Evolutionary conservation across 164 flowering plant genomes (phyloP).

Genomic region (Aristolochia contorta): DNA sequence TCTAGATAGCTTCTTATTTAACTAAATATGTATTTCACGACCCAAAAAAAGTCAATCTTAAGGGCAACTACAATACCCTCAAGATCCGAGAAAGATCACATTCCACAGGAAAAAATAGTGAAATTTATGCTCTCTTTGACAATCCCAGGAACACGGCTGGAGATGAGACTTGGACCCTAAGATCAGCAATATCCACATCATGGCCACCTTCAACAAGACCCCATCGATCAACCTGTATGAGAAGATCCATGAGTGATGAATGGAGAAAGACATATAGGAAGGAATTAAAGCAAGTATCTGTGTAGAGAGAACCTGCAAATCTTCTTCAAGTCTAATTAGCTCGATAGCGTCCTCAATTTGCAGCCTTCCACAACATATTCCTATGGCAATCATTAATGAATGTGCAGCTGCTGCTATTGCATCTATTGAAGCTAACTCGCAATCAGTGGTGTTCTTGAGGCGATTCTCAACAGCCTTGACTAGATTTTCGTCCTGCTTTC

Average conservation of each 20-base stretch:
- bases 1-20: too few species aligned
- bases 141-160: conserved; percentile 80
- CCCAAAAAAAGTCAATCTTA: too few species aligned
- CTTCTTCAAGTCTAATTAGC: conserved; percentile 89
- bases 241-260: not conserved
- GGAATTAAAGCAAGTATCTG: not conserved
- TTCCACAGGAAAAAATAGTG: too few species aligned
- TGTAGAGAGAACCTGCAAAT: conserved; percentile 54
- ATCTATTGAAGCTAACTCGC: conserved; percentile 86
- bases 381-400: conserved; percentile 70
- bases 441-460: conserved; percentile 60
- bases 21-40: too few species aligned
- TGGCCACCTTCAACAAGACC: conserved; percentile 99
- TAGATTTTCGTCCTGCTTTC: conserved; percentile 80
- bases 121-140: conserved; percentile 15
- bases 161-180: conserved; percentile 76
- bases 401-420: conserved; percentile 83
- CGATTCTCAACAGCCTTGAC: conserved; percentile 49
- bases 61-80: too few species aligned
- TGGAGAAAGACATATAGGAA: not conserved
- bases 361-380: conserved; percentile 58
- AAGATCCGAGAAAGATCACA: too few species aligned
- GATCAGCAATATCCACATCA: conserved; percentile 89
- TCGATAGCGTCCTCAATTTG: conserved; percentile 79
- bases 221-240: conserved; percentile 72